These are phyloP conservation scores for Nakaseomyces delphensis DNA, from an alignment of 1,139 yeast species.

Conservation along the genomic window DNA sequence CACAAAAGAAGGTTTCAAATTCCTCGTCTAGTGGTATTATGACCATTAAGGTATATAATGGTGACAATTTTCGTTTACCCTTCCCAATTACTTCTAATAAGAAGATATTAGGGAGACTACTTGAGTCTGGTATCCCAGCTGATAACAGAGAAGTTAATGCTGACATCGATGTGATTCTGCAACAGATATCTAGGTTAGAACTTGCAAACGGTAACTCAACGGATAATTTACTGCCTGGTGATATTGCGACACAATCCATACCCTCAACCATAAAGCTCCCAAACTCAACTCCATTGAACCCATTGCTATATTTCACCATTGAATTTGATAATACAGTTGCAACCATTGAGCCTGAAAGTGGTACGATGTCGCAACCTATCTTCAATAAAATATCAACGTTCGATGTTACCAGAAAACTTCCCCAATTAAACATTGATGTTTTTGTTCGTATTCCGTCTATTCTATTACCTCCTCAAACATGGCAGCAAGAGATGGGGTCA, in stretches of 20 bases:
- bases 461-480: conserved; percentile 41
- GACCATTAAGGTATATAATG: conserved; percentile 29
- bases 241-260: conserved; percentile 35
- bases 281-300: conserved; percentile 38
- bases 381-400: conserved; percentile 87
- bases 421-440: conserved; percentile 53
- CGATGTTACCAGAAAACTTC: conserved; percentile 64
- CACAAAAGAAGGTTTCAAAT: background rate
- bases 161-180: conserved; percentile 18
- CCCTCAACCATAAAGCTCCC: conserved; percentile 64
- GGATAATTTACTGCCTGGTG: conserved; percentile 23
- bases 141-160: conserved; percentile 9
- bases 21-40: conserved; percentile 21
- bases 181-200: conserved; percentile 19
- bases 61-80: conserved; percentile 28
- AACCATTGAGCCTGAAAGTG: conserved; percentile 67
- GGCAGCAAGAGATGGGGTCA: conserved; percentile 25
- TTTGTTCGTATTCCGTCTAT: conserved; percentile 68
- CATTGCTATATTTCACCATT: conserved; percentile 56
- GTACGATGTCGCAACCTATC: conserved; percentile 51
- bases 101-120: conserved; percentile 21
- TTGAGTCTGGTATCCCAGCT: conserved; percentile 21
- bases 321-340: conserved; percentile 76
- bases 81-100: conserved; percentile 27
- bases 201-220: conserved; percentile 18